Conservation (phyloP, 106 monocot genomes). For the Dactylorhiza incarnata region DNA sequence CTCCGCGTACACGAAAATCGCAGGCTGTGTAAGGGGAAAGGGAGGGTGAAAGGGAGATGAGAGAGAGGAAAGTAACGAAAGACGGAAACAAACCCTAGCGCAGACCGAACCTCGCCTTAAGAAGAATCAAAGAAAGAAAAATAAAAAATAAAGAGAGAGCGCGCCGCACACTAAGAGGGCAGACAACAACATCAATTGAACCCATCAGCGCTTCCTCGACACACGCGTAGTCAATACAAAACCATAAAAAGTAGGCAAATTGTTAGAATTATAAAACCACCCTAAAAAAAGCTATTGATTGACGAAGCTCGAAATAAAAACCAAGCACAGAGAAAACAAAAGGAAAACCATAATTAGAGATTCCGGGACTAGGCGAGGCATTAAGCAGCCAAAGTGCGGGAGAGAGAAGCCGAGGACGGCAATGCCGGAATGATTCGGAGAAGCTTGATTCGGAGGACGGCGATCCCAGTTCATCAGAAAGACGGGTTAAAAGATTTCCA, state of each 20-base stretch:
- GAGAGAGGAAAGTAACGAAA: slow-evolving; percentile 18
- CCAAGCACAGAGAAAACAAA: not conserved
- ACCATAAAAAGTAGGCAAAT: not conserved
- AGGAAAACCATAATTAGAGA: slow-evolving; percentile 1
- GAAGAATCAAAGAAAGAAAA: not conserved
- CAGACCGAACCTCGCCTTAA: slow-evolving; percentile 3
- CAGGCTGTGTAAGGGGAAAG: not conserved
- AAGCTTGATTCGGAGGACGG: not conserved
- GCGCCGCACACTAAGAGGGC: not conserved
- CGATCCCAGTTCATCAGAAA: not conserved
- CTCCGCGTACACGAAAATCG: not conserved
- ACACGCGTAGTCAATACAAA: slow-evolving; percentile 8
- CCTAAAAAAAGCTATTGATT: slow-evolving; percentile 1
- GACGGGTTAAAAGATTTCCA: not conserved
- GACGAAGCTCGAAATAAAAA: not conserved
- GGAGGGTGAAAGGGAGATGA: not conserved
- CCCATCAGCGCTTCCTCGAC: slow-evolving; percentile 8
- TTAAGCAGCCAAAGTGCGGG: not conserved
- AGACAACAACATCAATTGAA: slow-evolving; percentile 7
- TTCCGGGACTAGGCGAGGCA: not conserved
- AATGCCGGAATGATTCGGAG: not conserved
- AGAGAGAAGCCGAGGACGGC: not conserved
- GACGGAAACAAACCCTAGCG: slow-evolving; percentile 16
- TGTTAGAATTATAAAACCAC: not conserved
- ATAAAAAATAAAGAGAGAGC: not conserved